Percentiles rank a stretch among this genome's conserved stretches.
Conservation (phyloP, 2,329 filamentous ascomycete species). For the Cercospora sp. region DNA sequence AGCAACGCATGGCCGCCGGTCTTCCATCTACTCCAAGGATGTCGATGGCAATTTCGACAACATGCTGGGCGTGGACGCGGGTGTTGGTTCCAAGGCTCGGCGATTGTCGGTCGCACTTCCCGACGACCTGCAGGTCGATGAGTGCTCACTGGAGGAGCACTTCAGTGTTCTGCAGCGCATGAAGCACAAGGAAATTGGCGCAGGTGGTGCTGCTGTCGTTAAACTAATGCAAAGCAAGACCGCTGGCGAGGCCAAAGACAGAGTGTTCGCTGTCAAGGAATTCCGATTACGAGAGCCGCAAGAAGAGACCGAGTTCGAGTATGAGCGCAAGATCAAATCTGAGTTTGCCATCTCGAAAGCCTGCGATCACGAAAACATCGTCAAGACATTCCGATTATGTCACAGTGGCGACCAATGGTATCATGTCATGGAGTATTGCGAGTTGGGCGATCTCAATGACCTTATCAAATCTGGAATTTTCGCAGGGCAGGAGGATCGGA, state of each 20-base stretch:
- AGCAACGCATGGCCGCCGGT: slow-evolving; percentile 32
- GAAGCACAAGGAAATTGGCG: slow-evolving; percentile 73
- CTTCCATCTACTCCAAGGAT: slow-evolving; percentile 36
- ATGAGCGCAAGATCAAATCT: slow-evolving; percentile 85
- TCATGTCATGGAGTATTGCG: slow-evolving; percentile 91
- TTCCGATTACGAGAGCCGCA: slow-evolving; percentile 71
- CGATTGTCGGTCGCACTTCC: slow-evolving; percentile 37
- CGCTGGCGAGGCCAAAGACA: slow-evolving; percentile 43
- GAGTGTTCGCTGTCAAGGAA: slow-evolving; percentile 79
- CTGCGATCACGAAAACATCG: slow-evolving; percentile 81
- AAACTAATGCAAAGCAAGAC: slow-evolving; percentile 75
- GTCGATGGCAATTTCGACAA: slow-evolving; percentile 31
- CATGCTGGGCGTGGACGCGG: slow-evolving; percentile 35
- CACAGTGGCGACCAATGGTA: slow-evolving; percentile 72
- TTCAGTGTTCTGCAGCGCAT: slow-evolving; percentile 67
- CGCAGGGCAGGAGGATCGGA: slow-evolving; percentile 61
- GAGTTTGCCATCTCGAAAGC: slow-evolving; percentile 87
- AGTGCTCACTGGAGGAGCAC: slow-evolving; percentile 47
- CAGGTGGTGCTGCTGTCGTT: slow-evolving; percentile 80
- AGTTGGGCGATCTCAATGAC: slow-evolving; percentile 75
- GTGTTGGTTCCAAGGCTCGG: slow-evolving; percentile 40
- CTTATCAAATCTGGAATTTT: slow-evolving; percentile 71
- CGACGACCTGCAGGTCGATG: slow-evolving; percentile 36
- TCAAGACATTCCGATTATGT: slow-evolving; percentile 76
- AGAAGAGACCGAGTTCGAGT: slow-evolving; percentile 68